Evolutionary conservation across 257 asterid species (phyloP), one percentile per base, ranked within the genome.

Genomic region (Solanum chiquidenum): DNA sequence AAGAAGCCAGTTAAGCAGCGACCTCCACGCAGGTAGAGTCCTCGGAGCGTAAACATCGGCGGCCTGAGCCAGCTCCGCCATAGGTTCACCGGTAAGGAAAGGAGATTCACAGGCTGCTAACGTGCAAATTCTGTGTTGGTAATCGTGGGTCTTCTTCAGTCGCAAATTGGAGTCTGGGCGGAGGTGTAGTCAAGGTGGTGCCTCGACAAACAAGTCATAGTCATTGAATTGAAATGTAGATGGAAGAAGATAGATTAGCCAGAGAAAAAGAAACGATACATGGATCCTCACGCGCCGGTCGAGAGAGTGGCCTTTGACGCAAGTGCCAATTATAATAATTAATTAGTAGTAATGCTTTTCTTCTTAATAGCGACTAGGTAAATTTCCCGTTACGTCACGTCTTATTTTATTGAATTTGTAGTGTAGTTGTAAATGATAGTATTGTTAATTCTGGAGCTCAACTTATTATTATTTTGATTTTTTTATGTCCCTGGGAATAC

Each of bases 11-110:
- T 94, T 95, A 82, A 97, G 83, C 71, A 97, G 93, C 72, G 98
- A 87, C 87, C 96, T 92, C 99, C 99, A 97, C 68, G 93, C 94
- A 91, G 94, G 97, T 46, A 94, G 77, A 83, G 95, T 93, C 90
- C 94, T 93, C 88, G 99, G 98, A 85, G 98, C 93, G 95, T 94
- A 94, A 49, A 94, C 95, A 58, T 93, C 91, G 74, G 94, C 91
- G 89, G 95, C 92, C 80, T 85, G 92, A 80, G 98, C 94, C 90
- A 96, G 92, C 95, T 95, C 99, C 88, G 94, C 98, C 99, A 95
- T 93, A 38, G 55, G 58, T 75, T 75, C 55, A 46, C 29, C 64
- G 72, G 75, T 60, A 31, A 69, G 42, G 12, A 0, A 27, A 64
- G 29, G 21, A 44, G 38, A 75, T 79, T 12, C n/a, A 20, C 46